Base-by-base conservation (phyloP, 2,329 filamentous ascomycete genomes). In the Fusarium gaditjirri region DNA sequence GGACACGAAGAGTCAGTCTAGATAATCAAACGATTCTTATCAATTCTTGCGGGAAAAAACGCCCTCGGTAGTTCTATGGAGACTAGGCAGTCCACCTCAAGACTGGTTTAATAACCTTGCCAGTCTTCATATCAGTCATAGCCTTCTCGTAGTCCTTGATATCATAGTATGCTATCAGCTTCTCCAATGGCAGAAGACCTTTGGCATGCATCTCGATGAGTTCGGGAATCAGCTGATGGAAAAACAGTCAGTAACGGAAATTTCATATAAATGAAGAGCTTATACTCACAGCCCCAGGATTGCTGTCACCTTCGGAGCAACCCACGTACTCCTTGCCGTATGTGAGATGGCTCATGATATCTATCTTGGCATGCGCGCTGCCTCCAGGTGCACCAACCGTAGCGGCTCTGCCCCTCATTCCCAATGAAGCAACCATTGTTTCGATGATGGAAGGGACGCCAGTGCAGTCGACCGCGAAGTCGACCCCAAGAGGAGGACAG, bases 381-480 rank as follows among this genome's bases (percentile, higher is more conserved):
- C 53, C 35, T 1, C 57, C 63, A 29, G 72, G 65, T 3, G 71
- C 72, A 5, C 71, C 72, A 0, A 74, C 65, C 0, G 68, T 67
- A 4, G 65, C 72, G 6, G 49, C 68, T 2, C 43, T 65, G 1
- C 71, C 72, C 39, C 57, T 65, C 53, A 62, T 67, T 1, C 68
- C 71, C 3, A 74, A 11, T 0, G 55, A 41, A 2, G 49, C n/a
- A 0, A 74, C 44, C 68, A 74, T 71, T 1, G 49, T 66, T 16
- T 72, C 72, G 1, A 74, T 25, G 4, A 74, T 60, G 0, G 64
- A 35, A 0, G 65, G 61, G 6, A 72, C 55, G 5, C 72, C 72
- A 12, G 72, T 70, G 9, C 72, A 74, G 29, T 74, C 71, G 1
- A 74, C 59, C 5, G 71, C 72, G 50, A 49, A 74, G 9, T 70